A percentile compares a stretch with the other conserved stretches of the same genome.
Evolutionary conservation across 2,329 filamentous ascomycete species (phyloP).

Genomic region (Pyricularia grisea): DNA sequence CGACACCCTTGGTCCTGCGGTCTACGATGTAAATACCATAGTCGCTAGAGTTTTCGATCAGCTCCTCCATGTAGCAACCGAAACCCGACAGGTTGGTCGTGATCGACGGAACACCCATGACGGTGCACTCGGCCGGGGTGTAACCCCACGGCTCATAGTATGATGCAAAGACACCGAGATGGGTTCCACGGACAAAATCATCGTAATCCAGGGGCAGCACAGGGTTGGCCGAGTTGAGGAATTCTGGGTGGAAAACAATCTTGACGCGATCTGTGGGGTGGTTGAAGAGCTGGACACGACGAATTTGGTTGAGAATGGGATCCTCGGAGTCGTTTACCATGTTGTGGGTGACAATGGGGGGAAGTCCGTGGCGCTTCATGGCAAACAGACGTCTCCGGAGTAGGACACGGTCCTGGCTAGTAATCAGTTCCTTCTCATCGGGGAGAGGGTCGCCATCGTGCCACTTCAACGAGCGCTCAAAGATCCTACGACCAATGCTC

Average conservation of each 20-base stretch:
- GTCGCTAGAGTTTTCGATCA: constrained; percentile 95
- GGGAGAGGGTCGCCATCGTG: constrained; percentile 89
- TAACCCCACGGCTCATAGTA: constrained; percentile 99
- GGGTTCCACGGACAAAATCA: constrained; percentile 94
- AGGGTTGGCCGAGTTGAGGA: constrained; percentile 90
- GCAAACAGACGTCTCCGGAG: constrained; percentile 86
- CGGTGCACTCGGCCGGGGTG: constrained; percentile 94
- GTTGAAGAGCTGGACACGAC: constrained; percentile 94
- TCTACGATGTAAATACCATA: constrained; percentile 99
- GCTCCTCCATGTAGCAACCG: constrained; percentile 98
- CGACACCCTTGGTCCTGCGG: constrained; percentile 86
- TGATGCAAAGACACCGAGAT: constrained; percentile 89
- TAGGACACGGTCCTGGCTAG: constrained; percentile 83
- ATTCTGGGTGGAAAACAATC: constrained; percentile 96
- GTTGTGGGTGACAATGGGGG: constrained; percentile 97
- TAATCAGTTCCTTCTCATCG: constrained; percentile 94
- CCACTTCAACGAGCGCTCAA: constrained; percentile 91
- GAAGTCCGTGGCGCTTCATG: constrained; percentile 86
- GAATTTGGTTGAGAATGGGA: constrained; percentile 90
- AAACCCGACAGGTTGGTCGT: constrained; percentile 97
- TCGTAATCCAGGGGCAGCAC: constrained; percentile 95
- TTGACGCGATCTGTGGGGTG: constrained; percentile 92
- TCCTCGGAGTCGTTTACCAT: constrained; percentile 93
- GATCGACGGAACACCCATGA: constrained; percentile 98
- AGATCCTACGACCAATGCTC: constrained; percentile 86